Base-by-base conservation (phyloP, 1,284 basidiomycete genomes). In the Sporisorium graminicola region DNA sequence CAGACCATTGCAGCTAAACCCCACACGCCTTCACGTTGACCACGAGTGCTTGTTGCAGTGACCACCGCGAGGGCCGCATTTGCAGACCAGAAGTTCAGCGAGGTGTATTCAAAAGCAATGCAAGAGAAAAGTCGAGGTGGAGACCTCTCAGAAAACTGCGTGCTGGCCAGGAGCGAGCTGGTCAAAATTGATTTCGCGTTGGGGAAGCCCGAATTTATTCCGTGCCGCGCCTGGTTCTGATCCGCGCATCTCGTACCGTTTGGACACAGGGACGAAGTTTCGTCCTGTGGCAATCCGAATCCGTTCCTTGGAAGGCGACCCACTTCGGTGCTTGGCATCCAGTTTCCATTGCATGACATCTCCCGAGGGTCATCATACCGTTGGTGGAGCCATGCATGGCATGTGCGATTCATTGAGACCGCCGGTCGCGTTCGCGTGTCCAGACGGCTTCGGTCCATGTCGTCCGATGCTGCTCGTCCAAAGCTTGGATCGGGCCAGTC, bases 181-280 rank as follows among this genome's bases (percentile, higher is more conserved):
- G n/a, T n/a, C 33, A 29, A 57, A 49, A 40, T 50, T 51, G 47
- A 53, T 53, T 53, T 53, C 57, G 57, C 47, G 57, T 58, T 29
- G 31, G 14, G 44, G 13, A 37, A 22, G 24, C 10, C 10, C 9
- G 18, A 31, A 58, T 27, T 20, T 43, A 58, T 43, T 51, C 57
- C 57, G 57, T 58, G 57, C 57, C 57, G 22, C 29, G 49, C 9
- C 29, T 37, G 2, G 35, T 6, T 29, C 55, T 29, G 40, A n/a
- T 55, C 40, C 47, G 55, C 43, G n/a, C 53, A 35, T 35, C 35
- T 35, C 35, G 35, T 35, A 8, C 13, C 13, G 9, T 35, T 27
- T 5, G 12, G n/a, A n/a, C n/a, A 12, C 29, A 20, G 18, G 56
- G 29, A 58, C 56, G 47, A 50, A 22, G 33, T 58, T 58, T 58